Conservation (phyloP, 1,139 yeast genomes). For the Blastobotrys illinoisensis region DNA sequence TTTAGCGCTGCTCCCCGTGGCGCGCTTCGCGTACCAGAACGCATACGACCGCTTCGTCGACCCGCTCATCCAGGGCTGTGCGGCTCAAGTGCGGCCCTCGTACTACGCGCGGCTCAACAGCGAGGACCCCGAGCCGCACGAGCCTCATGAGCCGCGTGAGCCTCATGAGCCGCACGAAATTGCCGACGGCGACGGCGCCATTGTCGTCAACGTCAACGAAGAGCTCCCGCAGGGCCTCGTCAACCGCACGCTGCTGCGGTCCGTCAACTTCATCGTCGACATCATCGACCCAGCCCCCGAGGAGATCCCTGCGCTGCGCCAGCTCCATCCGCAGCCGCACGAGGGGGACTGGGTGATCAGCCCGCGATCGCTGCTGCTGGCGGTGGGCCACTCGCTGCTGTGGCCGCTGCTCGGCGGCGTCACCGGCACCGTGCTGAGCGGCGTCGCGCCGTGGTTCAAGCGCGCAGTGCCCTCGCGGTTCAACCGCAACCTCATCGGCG, state of each 20-base stretch:
- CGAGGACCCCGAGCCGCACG: not conserved
- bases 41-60: conserved; percentile 23
- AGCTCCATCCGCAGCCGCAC: conserved; percentile 20
- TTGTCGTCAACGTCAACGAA: not conserved
- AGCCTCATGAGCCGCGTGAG: too few species aligned
- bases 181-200: not conserved
- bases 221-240: conserved; percentile 2
- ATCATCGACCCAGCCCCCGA: conserved; percentile 4
- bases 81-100: conserved; percentile 20
- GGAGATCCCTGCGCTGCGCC: not conserved
- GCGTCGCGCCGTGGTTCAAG: conserved; percentile 18
- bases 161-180: not conserved
- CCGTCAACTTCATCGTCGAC: conserved; percentile 1
- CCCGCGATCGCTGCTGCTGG: conserved; percentile 20
- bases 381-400: conserved; percentile 25
- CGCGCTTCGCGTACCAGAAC: conserved; percentile 21
- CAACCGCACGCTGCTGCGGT: conserved; percentile 2
- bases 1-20: conserved; percentile 21
- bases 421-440: conserved; percentile 19
- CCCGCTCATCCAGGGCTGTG: conserved; percentile 24
- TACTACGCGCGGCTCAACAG: conserved; percentile 4
- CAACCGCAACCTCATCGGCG: conserved; percentile 44
- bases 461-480: conserved; percentile 28
- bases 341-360: conserved; percentile 26
- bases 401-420: conserved; percentile 28